Conservation (phyloP, 2,329 filamentous ascomycete genomes). For the Berkeleyomyces basicola region DNA sequence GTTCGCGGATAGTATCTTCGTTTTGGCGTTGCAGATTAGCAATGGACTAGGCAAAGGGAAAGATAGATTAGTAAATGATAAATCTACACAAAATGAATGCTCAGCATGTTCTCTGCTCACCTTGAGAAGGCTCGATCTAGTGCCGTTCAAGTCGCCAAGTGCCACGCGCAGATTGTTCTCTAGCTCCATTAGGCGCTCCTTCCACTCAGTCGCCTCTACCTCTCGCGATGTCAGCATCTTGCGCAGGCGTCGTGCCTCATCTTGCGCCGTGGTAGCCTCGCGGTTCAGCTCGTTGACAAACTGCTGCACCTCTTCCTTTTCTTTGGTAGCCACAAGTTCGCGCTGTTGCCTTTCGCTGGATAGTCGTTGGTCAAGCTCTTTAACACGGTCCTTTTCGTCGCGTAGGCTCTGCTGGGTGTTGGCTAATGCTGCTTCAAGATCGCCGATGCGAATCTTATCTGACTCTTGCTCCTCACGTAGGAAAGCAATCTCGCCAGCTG, state of each 20-base stretch:
- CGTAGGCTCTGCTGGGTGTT: constrained; percentile 63
- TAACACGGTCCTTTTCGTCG: constrained; percentile 64
- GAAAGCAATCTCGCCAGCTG: constrained; percentile 86
- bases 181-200: constrained; percentile 74
- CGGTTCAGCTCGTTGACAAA: constrained; percentile 84
- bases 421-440: constrained; percentile 70
- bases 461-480: constrained; percentile 89
- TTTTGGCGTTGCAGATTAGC: constrained; percentile 77
- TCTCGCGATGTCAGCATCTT: constrained; percentile 72
- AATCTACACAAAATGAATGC: not conserved
- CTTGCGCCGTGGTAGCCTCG: constrained; percentile 65
- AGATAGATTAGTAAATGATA: not conserved
- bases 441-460: constrained; percentile 95
- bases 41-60: constrained; percentile 42
- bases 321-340: constrained; percentile 69
- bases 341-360: constrained; percentile 68
- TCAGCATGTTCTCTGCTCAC: constrained; percentile 26
- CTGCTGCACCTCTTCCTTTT: constrained; percentile 90
- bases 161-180: constrained; percentile 78
- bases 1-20: constrained; percentile 65
- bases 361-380: constrained; percentile 59
- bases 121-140: constrained; percentile 68
- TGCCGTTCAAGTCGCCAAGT: constrained; percentile 74
- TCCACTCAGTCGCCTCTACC: constrained; percentile 79
- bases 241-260: constrained; percentile 66